phyloP scores from a whole-genome alignment of 202 grass and related monocot species.

The Schoenoplectus triqueter region DNA sequence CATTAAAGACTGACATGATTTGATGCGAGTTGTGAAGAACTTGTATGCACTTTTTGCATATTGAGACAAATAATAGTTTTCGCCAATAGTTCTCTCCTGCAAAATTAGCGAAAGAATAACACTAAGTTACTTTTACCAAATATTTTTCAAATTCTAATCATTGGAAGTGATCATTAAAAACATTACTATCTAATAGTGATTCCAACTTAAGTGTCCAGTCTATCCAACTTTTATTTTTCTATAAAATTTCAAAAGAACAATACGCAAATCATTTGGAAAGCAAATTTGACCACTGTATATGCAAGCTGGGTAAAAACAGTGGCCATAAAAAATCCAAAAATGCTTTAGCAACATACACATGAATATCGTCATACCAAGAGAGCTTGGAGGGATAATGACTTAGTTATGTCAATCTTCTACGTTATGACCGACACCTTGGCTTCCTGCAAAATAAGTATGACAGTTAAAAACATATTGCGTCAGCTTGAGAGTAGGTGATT shows the following conservation, averaged over 20 bases:
- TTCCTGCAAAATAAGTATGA: conserved; percentile 13
- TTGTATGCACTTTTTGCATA: conserved; percentile 37
- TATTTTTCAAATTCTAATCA: not conserved
- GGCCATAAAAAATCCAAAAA: not conserved
- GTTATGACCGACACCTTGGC: conserved; percentile 17
- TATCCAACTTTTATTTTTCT: not conserved
- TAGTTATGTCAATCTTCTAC: conserved; percentile 30
- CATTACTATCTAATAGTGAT: too few relatives aligned
- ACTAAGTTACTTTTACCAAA: not conserved
- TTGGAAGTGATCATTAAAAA: not conserved
- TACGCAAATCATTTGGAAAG: not conserved
- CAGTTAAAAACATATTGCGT: not conserved
- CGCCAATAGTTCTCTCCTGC: conserved; percentile 30
- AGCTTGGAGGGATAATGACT: conserved; percentile 18
- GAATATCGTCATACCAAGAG: conserved; percentile 15
- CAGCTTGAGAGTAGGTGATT: not conserved
- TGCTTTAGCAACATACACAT: too few relatives aligned
- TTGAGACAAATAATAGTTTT: conserved; percentile 40
- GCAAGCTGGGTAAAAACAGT: not conserved
- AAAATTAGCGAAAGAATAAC: not conserved
- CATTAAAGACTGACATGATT: conserved; percentile 30
- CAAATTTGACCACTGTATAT: not conserved
- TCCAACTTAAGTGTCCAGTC: not conserved
- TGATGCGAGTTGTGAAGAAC: conserved; percentile 30
- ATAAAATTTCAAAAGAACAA: not conserved